Base-by-base conservation (phyloP, 2,329 filamentous ascomycete species). In the Cladorrhinum sp. region DNA sequence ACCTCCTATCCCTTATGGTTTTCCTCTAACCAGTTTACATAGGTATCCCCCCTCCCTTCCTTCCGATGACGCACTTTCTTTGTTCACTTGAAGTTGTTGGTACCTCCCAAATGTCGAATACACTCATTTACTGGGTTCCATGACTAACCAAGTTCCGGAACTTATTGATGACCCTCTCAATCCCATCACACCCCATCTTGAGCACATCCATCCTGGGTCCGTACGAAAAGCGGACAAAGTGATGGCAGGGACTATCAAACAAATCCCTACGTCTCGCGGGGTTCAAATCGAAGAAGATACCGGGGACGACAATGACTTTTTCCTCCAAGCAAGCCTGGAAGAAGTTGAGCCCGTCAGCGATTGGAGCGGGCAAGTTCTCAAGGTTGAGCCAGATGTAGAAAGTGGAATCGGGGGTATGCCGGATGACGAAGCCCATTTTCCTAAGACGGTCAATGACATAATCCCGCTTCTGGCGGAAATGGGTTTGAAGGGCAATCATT, bases 261-360 rank as follows among this genome's bases (percentile, higher is more conserved):
- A 98, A 76, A 75, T 98, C 93, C 73, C 93, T 84, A 66, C 93
- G 84, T 74, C 92, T 89, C 36, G 90, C 89, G 3, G 93, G 93
- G 78, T 98, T 98, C 65, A 98, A 77, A 71, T 98, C 93, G 74
- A 98, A 98, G 83, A 98, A 98, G 75, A 98, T 98, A 62, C 93
- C 93, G 0, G 93, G 93, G 3, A 98, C 93, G 18, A 97, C 92
- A 71, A 97, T 97, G 67, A 96, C 91, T 82, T 96, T 96, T 80
- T 97, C 92, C 71, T 90, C 86, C 50, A 98, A 79, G 72, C 95
- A 95, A 27, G 92, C 92, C 74, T 95, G 87, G 85, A 98, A 97
- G 83, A 98, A 98, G 79, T 96, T 96, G 70, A 98, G 80, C 8
- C 93, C 93, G 73, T 98, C 93, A 62, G 90, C 88, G 74, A 98